Conservation (phyloP, 2,329 filamentous ascomycete genomes). For the Neocucurbitaria cava region DNA sequence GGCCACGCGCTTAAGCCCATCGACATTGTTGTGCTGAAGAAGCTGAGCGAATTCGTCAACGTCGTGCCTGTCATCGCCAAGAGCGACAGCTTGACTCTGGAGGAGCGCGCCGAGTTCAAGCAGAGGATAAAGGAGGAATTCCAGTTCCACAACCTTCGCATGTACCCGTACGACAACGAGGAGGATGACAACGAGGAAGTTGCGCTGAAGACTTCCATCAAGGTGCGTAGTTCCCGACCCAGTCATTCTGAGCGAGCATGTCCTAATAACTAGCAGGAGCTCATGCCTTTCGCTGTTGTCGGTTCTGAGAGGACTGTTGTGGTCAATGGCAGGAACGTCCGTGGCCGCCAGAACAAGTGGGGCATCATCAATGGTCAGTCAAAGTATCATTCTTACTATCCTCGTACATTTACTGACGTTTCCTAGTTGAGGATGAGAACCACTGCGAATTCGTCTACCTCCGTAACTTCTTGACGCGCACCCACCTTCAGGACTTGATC, state of each 20-base stretch:
- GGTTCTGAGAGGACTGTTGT: slow-evolving; percentile 98
- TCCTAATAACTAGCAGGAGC: slow-evolving; percentile 66
- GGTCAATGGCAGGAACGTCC: slow-evolving; percentile 95
- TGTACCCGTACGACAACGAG: slow-evolving; percentile 99
- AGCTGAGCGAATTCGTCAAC: slow-evolving; percentile 98
- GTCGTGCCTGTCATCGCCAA: slow-evolving; percentile 99
- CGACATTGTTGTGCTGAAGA: slow-evolving; percentile 99
- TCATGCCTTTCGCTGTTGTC: slow-evolving; percentile 97
- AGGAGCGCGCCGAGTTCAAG: slow-evolving; percentile 97
- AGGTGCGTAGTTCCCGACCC: slow-evolving; percentile 66
- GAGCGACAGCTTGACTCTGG: slow-evolving; percentile 92
- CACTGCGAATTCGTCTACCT: slow-evolving; percentile 99
- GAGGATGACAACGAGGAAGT: slow-evolving; percentile 98
- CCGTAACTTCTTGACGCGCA: slow-evolving; percentile 97
- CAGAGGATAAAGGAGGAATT: slow-evolving; percentile 99
- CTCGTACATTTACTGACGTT: slow-evolving; percentile 18
- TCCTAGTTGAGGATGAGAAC: slow-evolving; percentile 88
- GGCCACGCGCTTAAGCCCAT: slow-evolving; percentile 99
- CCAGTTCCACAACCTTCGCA: slow-evolving; percentile 98
- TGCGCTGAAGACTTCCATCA: slow-evolving; percentile 91
- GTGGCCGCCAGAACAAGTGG: slow-evolving; percentile 98
- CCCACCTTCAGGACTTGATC: slow-evolving; percentile 97
- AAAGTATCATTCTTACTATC: neutral
- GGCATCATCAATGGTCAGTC: slow-evolving; percentile 82
- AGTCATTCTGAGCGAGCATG: neutral